These are phyloP conservation scores for Neurospora sp. DNA, from an alignment of 495 filamentous ascomycete species.

Conservation along the genomic window DNA sequence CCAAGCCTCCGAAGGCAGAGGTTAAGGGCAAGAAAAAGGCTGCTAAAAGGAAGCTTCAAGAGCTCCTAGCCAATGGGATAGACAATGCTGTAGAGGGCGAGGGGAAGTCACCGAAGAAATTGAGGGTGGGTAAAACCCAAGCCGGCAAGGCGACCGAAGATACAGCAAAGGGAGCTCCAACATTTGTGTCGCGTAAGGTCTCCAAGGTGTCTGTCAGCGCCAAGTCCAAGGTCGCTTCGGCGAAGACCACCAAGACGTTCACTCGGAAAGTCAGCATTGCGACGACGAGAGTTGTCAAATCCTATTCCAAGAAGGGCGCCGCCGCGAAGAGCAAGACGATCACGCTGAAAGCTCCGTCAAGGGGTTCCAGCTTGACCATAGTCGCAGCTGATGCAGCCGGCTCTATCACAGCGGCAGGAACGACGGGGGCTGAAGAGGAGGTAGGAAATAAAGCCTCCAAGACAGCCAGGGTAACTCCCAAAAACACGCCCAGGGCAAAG, in stretches of 20 bases:
- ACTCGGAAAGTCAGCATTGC: constrained; percentile 9
- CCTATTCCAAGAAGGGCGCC: constrained; percentile 19
- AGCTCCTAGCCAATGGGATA: constrained; percentile 11
- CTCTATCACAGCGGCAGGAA: constrained; percentile 2
- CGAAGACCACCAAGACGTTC: constrained; percentile 7
- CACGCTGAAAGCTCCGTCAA: constrained; percentile 4
- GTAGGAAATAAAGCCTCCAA: not conserved
- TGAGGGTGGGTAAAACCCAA: constrained; percentile 22
- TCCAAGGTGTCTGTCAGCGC: constrained; percentile 29
- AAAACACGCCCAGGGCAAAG: constrained; percentile 7
- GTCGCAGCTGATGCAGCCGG: constrained; percentile 9
- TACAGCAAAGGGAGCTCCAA: constrained; percentile 18
- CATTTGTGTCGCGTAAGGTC: constrained; percentile 27
- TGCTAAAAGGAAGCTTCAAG: constrained; percentile 26
- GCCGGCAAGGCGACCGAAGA: constrained; percentile 14
- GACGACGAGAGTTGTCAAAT: constrained; percentile 16
- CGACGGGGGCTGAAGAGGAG: not conserved
- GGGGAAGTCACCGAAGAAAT: constrained; percentile 15
- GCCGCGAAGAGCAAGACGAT: constrained; percentile 7
- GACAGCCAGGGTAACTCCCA: constrained; percentile 3
- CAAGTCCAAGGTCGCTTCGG: constrained; percentile 9
- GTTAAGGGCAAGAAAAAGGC: constrained; percentile 20
- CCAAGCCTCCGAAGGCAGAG: constrained; percentile 22
- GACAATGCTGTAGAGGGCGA: constrained; percentile 6
- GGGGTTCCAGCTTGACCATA: constrained; percentile 16